Conservation (phyloP, 352 stramenopile species). For the Pythium rhizo-oryzae region DNA sequence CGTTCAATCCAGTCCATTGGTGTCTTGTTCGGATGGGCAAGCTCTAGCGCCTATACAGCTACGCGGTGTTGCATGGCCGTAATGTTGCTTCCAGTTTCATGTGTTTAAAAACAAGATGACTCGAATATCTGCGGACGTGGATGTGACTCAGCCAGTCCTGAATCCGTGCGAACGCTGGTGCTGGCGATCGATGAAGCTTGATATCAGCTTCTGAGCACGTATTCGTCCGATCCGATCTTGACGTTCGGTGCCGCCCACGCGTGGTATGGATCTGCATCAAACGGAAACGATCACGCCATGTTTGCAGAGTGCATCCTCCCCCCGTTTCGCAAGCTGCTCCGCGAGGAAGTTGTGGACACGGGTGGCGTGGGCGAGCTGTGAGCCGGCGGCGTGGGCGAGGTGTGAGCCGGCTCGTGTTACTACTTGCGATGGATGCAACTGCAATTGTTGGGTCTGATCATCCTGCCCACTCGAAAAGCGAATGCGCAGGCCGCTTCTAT, state of each 20-base stretch:
- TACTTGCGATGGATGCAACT: conserved; percentile 22
- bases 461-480: background rate
- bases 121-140: too few relatives aligned
- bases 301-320: conserved; percentile 8
- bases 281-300: background rate
- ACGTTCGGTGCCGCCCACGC: conserved; percentile 33
- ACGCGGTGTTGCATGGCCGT: too few relatives aligned
- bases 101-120: too few relatives aligned
- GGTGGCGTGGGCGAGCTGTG: background rate
- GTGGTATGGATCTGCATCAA: conserved; percentile 8
- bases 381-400: too few relatives aligned
- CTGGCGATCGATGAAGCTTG: too few relatives aligned
- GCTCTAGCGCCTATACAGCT: too few relatives aligned
- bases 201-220: conserved; percentile 27
- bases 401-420: conserved; percentile 12
- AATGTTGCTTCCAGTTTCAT: too few relatives aligned
- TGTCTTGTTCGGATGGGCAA: background rate
- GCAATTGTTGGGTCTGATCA: background rate
- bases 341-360: conserved; percentile 14
- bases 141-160: too few relatives aligned
- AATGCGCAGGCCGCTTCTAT: conserved; percentile 8
- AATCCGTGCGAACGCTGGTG: too few relatives aligned
- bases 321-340: conserved; percentile 1
- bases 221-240: conserved; percentile 34
- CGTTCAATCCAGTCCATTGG: background rate